phyloP scores from a whole-genome alignment of 1,284 basidiomycete species.

The Cryptococcus hybrid region DNA sequence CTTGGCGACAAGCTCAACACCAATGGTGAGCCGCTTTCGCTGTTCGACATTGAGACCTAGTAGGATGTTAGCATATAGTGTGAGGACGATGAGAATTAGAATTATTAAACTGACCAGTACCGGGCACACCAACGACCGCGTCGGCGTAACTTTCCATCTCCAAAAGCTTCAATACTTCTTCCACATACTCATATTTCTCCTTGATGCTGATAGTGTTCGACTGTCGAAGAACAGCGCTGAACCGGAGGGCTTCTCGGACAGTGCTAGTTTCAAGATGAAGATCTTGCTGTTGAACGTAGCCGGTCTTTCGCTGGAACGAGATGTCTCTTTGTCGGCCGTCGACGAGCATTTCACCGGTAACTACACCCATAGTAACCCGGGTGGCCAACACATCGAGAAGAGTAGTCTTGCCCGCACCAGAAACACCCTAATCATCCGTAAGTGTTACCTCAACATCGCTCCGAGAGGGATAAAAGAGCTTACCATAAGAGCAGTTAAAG shows the following conservation, averaged over 20 bases:
- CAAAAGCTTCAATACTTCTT: slow-evolving; percentile 73
- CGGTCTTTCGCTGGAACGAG: slow-evolving; percentile 62
- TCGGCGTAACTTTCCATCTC: slow-evolving; percentile 68
- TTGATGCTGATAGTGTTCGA: slow-evolving; percentile 60
- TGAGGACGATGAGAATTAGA: neutral
- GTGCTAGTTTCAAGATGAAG: slow-evolving; percentile 64
- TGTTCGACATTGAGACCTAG: slow-evolving; percentile 61
- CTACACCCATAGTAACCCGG: slow-evolving; percentile 70
- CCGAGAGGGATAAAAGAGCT: neutral
- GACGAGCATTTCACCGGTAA: slow-evolving; percentile 72
- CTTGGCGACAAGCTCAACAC: slow-evolving; percentile 62
- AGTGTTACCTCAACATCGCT: too few species aligned
- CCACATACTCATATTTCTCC: slow-evolving; percentile 80
- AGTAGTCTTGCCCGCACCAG: slow-evolving; percentile 73
- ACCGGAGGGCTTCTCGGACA: slow-evolving; percentile 77
- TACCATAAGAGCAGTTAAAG: slow-evolving; percentile 61
- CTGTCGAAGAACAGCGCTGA: slow-evolving; percentile 79
- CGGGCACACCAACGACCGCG: slow-evolving; percentile 70
- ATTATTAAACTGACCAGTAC: slow-evolving; percentile 48
- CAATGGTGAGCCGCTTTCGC: slow-evolving; percentile 75
- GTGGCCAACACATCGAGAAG: slow-evolving; percentile 79
- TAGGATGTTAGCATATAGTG: neutral
- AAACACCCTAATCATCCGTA: slow-evolving; percentile 50
- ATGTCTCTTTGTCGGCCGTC: slow-evolving; percentile 67
- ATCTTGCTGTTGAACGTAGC: slow-evolving; percentile 71